Evolutionary conservation across 805 yeast genomes (phyloP), one percentile per base, ranked within the genome.

Genomic region (Spencermartinsiella europaea): DNA sequence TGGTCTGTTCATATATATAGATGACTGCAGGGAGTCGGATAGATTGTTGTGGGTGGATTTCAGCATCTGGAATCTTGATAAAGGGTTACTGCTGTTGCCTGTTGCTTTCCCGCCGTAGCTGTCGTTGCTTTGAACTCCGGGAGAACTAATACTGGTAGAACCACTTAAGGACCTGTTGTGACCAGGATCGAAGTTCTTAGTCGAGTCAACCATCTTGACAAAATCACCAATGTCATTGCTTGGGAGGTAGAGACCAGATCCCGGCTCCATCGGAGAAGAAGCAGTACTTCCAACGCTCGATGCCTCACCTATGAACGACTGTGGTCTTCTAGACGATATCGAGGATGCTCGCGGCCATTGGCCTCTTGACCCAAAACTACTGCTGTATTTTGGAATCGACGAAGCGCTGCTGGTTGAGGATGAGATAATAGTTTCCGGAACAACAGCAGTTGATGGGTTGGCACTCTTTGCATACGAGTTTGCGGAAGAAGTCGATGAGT

Each of bases 141-240:
- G 17, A 4, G 47, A 46, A 10, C 34, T 22, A 2, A 37, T 19
- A 42, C 40, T 40, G 16, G 38, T 34, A 5, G 36, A 34, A 21
- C 49, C 52, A 34, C 47, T 45, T 17, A 55, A 49, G 5, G 51
- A 52, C 2, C 51, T 51, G 16, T 46, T 35, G 17, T 21, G 42
- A 50, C 53, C 34, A 25, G 46, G 43, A 38, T 47, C 51, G 46
- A 52, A 62, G 39, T 20, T 58, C 57, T 37, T 37, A 79, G 85
- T 5, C 73, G 79, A 76, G 52, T 85, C 93, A 38, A 85, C 76
- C 73, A 83, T 69, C 52, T 76, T 72, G 39, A 85, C 83, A 68
- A 85, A 85, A 42, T 83, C 85, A 48, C 82, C 73, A 16, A 85
- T 70, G 20, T 62, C 69, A 15, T 58, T 49, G 27, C 58, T 81